Evolutionary conservation across 1,284 basidiomycete genomes (phyloP), one percentile per base, ranked within the genome.

Genomic region (Anthracocystis panici-leucophaei): DNA sequence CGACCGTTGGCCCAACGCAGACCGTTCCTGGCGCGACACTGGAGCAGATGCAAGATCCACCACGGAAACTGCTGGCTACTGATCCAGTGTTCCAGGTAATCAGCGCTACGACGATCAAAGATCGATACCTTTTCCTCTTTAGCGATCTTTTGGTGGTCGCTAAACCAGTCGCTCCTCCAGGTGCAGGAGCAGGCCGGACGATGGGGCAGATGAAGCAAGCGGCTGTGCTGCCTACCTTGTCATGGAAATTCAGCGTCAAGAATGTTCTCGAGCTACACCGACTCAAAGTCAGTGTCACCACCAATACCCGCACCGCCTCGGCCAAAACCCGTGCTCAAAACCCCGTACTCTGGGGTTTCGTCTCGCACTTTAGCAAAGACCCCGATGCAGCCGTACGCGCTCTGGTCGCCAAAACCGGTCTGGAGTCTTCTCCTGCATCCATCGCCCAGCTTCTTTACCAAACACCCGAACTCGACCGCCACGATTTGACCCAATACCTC

Each of bases 81-180:
- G 92, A 92, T 6, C 92, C 94, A 2, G 92, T 97, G 16, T 88
- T 97, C 18, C 96, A 99, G 86, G 93, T 98, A 7, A 94, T 94
- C 80, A 95, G 95, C 86, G 89, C 91, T 38, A 93, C 95, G 80
- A 95, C 93, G 1, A 92, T 97, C 86, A 98, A 99, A 85, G 95
- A 98, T 83, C 91, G 96, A 6, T 95, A 94, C 87, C 88, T 99
- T 14, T 95, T 98, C 87, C 88, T 99, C 23, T 99, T 99, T 88
- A 93, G 88, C 83, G 97, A 99, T 84, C 89, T 98, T 51, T 89
- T 99, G 48, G 90, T 99, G 83, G 91, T 99, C 69, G 87, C 88
- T 38, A 89, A 89, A 79, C 88, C 89, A 0, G 59, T 88, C 46
- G 83, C 87, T 44, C 54, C 63, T 45, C 92, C 49, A 92, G 93